These are phyloP conservation scores for Septoria linicola DNA, from an alignment of 2,329 filamentous ascomycete species.

Conservation along the genomic window DNA sequence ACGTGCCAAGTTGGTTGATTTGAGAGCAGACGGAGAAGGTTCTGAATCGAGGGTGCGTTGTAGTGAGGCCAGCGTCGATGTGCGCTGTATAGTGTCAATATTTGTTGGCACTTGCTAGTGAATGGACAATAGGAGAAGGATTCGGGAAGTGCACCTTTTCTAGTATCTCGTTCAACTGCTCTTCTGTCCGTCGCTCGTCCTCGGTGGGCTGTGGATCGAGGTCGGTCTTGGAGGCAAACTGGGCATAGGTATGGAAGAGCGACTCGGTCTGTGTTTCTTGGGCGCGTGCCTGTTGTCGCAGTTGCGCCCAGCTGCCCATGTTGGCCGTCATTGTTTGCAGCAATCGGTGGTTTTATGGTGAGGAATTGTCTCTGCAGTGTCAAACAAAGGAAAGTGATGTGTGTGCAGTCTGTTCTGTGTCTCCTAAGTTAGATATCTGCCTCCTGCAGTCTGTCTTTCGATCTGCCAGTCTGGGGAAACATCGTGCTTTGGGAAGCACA, in stretches of 20 bases:
- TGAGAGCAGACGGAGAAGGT: conserved; percentile 86
- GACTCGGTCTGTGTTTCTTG: conserved; percentile 92
- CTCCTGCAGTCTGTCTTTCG: too few relatives aligned
- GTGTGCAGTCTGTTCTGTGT: too few relatives aligned
- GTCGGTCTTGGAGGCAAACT: conserved; percentile 77
- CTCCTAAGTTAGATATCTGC: too few relatives aligned
- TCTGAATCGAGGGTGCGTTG: conserved; percentile 90
- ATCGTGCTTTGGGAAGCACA: too few relatives aligned
- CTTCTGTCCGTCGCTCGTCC: conserved; percentile 77
- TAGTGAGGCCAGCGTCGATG: conserved; percentile 77
- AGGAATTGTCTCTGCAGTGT: too few relatives aligned
- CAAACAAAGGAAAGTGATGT: too few relatives aligned
- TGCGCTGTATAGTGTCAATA: conserved; percentile 58
- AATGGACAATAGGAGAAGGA: neutral
- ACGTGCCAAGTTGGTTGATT: conserved; percentile 90
- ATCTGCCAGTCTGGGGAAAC: too few relatives aligned
- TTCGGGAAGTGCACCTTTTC: conserved; percentile 64
- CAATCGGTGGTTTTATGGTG: neutral
- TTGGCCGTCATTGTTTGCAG: conserved; percentile 43
- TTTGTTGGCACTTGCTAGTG: too few relatives aligned
- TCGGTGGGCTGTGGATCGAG: conserved; percentile 80
- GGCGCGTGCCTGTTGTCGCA: conserved; percentile 85
- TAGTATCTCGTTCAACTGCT: conserved; percentile 78
- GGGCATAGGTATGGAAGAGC: conserved; percentile 80
- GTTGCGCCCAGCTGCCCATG: conserved; percentile 72